Percentiles rank a stretch among this genome's conserved stretches.
Conservation (phyloP, 768 basidiomycete genomes). For the Lentinula edodes region DNA sequence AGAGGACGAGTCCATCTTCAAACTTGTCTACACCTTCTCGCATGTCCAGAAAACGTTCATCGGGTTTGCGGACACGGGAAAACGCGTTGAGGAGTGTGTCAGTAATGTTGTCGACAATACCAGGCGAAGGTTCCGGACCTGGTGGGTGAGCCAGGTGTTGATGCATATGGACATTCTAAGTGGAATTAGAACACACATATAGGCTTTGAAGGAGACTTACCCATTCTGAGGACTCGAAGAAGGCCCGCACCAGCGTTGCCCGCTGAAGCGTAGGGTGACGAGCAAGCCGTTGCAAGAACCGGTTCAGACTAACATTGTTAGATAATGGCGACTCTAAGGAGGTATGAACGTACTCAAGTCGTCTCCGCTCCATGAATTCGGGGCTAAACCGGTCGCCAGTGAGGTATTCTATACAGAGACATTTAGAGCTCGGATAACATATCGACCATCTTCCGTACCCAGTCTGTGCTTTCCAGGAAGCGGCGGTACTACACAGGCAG, state of each 20-base stretch:
- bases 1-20: constrained; percentile 82
- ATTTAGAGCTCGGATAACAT: background rate
- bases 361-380: constrained; percentile 93
- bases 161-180: constrained; percentile 93
- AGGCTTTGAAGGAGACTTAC: constrained; percentile 36
- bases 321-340: constrained; percentile 1
- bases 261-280: constrained; percentile 93
- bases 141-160: constrained; percentile 92
- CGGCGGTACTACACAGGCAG: constrained; percentile 96
- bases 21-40: constrained; percentile 91
- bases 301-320: constrained; percentile 61
- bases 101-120: constrained; percentile 90
- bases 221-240: constrained; percentile 99
- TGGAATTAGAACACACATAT: constrained; percentile 5
- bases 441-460: constrained; percentile 46
- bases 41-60: constrained; percentile 92
- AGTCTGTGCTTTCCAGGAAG: constrained; percentile 95
- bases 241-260: constrained; percentile 85
- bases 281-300: constrained; percentile 86
- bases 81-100: constrained; percentile 97
- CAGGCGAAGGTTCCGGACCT: constrained; percentile 68
- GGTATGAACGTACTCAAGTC: constrained; percentile 63
- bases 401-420: constrained; percentile 69
- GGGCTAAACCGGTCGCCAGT: constrained; percentile 96
- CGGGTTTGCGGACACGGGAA: constrained; percentile 91